These are phyloP conservation scores for Evernia prunastri DNA, from an alignment of 495 filamentous ascomycete species.

Conservation along the genomic window DNA sequence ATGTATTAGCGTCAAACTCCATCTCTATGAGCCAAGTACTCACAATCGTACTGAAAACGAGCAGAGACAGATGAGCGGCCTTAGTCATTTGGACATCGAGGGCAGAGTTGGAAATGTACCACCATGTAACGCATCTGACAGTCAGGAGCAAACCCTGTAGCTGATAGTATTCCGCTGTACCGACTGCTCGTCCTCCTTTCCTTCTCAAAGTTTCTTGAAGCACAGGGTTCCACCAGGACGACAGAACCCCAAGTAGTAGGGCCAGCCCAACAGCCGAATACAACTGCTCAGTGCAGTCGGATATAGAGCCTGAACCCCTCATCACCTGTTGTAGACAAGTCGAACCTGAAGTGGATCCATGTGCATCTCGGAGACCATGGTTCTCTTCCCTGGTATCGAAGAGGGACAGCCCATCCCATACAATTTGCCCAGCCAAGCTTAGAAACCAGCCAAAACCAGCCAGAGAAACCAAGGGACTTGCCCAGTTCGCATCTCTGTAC, in stretches of 20 bases:
- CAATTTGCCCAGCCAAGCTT: conserved; percentile 36
- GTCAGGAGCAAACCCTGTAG: conserved; percentile 57
- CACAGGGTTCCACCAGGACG: conserved; percentile 73
- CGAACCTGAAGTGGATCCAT: conserved; percentile 21
- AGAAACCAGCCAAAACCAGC: conserved; percentile 24
- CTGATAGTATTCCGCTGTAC: conserved; percentile 61
- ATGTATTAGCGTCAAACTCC: conserved; percentile 8
- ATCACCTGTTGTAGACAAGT: conserved; percentile 32
- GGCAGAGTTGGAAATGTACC: conserved; percentile 33
- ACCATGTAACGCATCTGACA: conserved; percentile 49
- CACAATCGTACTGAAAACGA: conserved; percentile 42
- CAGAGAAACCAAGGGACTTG: conserved; percentile 39
- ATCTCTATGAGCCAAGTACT: conserved; percentile 41
- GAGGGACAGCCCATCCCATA: conserved; percentile 37
- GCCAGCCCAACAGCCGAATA: conserved; percentile 39
- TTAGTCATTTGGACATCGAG: conserved; percentile 48
- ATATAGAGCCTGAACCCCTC: conserved; percentile 25
- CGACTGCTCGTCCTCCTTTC: conserved; percentile 55
- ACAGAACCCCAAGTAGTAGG: conserved; percentile 47
- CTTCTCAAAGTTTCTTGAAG: conserved; percentile 58
- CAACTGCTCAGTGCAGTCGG: conserved; percentile 32
- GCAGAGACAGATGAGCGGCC: conserved; percentile 24
- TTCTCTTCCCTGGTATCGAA: conserved; percentile 22
- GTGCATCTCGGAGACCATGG: conserved; percentile 19
- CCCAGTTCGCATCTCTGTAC: conserved; percentile 45